Base-by-base conservation (phyloP, 2,329 filamentous ascomycete species). In the Xylariomycetidae sp. region DNA sequence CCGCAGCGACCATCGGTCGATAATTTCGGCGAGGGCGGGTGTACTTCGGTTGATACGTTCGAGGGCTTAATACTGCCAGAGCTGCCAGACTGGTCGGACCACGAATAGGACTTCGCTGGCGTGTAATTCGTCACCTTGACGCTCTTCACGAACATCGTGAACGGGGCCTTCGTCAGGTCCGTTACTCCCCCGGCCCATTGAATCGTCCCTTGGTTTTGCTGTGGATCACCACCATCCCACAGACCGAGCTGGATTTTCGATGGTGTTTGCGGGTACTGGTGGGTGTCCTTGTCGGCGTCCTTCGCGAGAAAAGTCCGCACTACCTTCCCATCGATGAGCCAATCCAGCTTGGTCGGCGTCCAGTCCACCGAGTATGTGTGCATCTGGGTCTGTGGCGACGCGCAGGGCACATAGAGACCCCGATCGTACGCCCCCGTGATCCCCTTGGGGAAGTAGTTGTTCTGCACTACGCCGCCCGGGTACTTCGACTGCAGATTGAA, bases 361-460 rank as follows among this genome's bases (percentile, higher is more conserved):
- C 45, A 48, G 25, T 48, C 45, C 26, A 48, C 37, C 12, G 45
- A 45, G 22, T 48, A 48, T 9, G 42, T 48, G 25, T 46, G 43
- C 29, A 48, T 45, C 13, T 17, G 37, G 9, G 28, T 34, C 35
- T 41, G 34, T n/a, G 42, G 44, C 15, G 32, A 33, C 10, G 13
- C 29, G 16, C 33, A 33, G 11, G 39, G 39, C 15, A 38, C 27
- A 14, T 23, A 42, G 14, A 27, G 14, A 5, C 39, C 39, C 10
- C 39, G 36, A 26, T 42, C 39, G 16, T 42, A 42, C 13, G 6
- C 14, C 10, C 39, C 39, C 17, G 36, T 39, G 30, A 43, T 43
- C 9, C 40, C 42, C 26, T 36, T 33, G 8, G 31, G 30, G 33
- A 46, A 45, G 18, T 42, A 32, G 29, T 39, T 42, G 19, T 38